Evolutionary conservation across 208 protist species (phyloP).

Genomic region (Phytomonas sp.): DNA sequence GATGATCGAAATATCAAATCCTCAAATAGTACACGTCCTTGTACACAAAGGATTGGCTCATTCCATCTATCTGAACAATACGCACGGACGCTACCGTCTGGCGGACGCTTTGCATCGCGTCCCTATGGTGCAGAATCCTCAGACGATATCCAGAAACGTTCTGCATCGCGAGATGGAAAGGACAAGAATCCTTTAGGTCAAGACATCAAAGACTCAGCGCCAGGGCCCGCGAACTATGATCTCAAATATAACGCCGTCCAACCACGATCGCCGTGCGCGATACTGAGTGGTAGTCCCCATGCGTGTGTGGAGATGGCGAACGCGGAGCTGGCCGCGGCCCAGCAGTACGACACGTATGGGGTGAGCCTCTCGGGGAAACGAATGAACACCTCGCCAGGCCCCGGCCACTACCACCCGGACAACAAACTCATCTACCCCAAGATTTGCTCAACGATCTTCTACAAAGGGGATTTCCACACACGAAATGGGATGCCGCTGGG

Average conservation of each 20-base stretch:
- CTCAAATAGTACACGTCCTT: background rate
- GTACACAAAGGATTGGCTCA: background rate
- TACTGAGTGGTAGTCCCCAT: slow-evolving; percentile 2
- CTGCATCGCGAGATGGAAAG: background rate
- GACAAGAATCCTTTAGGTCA: background rate
- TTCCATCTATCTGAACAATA: background rate
- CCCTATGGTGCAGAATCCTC: slow-evolving; percentile 14
- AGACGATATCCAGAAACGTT: background rate
- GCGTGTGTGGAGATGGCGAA: background rate
- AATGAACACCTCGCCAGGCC: slow-evolving; percentile 40
- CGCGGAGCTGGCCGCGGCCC: slow-evolving; percentile 9
- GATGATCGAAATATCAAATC: background rate
- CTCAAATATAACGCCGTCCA: background rate
- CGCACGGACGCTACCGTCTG: background rate
- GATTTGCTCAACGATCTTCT: slow-evolving; percentile 34
- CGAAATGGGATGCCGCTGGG: slow-evolving; percentile 18
- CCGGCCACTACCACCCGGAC: slow-evolving; percentile 40
- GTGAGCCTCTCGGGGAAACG: slow-evolving; percentile 11
- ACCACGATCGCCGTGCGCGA: slow-evolving; percentile 2
- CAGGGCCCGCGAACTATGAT: background rate
- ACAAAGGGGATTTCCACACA: slow-evolving; percentile 64
- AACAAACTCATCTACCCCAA: background rate
- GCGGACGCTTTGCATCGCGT: slow-evolving; percentile 19
- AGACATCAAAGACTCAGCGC: background rate
- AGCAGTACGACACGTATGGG: slow-evolving; percentile 24